Evolutionary conservation across 208 protist genomes (phyloP).

Genomic region (Trypanosoma avium): DNA sequence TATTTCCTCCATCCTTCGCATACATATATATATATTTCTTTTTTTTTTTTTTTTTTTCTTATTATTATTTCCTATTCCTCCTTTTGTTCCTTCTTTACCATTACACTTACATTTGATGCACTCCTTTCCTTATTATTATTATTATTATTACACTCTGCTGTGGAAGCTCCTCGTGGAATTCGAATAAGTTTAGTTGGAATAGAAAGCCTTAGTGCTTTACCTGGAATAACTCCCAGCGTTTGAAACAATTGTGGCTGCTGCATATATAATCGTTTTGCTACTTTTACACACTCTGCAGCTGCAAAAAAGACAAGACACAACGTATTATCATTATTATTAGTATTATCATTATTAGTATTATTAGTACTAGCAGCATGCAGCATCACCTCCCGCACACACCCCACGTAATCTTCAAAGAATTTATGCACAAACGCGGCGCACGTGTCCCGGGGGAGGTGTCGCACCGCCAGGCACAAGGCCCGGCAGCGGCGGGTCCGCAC

Average conservation of each 20-base stretch:
- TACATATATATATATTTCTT: background rate
- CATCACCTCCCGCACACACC: slow-evolving; percentile 68
- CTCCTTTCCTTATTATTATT: background rate
- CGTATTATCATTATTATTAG: slow-evolving; percentile 11
- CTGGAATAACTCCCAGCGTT: slow-evolving; percentile 31
- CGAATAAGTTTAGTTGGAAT: slow-evolving; percentile 51
- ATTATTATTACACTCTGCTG: background rate
- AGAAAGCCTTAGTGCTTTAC: slow-evolving; percentile 61
- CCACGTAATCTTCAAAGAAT: slow-evolving; percentile 71
- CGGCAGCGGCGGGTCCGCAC: slow-evolving; percentile 47
- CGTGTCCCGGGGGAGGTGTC: slow-evolving; percentile 38
- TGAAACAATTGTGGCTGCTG: slow-evolving; percentile 32
- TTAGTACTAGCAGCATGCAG: slow-evolving; percentile 24
- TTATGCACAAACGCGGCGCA: slow-evolving; percentile 33
- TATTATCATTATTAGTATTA: background rate
- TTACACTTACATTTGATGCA: background rate
- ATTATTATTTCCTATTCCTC: background rate
- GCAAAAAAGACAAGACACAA: slow-evolving; percentile 80
- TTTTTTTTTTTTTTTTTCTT: too few species aligned
- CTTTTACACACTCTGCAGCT: slow-evolving; percentile 55
- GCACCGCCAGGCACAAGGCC: slow-evolving; percentile 56
- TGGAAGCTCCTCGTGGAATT: background rate
- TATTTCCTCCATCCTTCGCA: background rate
- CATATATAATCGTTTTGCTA: slow-evolving; percentile 30
- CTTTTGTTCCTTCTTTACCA: too few species aligned